phyloP scores from a whole-genome alignment of 2,329 filamentous ascomycete genomes.

The Colletotrichum coccodes region DNA sequence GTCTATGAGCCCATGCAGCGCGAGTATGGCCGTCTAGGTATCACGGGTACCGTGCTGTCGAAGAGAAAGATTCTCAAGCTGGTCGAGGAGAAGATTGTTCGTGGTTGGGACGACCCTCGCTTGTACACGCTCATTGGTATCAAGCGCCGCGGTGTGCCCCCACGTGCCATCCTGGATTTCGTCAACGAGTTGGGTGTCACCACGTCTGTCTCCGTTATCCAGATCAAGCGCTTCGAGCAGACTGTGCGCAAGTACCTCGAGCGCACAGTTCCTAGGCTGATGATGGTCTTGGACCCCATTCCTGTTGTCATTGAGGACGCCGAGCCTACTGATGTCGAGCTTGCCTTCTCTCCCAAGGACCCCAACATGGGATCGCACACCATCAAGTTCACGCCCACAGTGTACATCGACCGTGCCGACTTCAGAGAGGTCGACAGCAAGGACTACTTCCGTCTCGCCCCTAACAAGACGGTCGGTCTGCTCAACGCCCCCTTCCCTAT shows the following conservation, averaged over 20 bases:
- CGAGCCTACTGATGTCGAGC: constrained; percentile 68
- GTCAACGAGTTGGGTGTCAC: constrained; percentile 93
- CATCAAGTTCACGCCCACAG: constrained; percentile 75
- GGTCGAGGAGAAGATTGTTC: constrained; percentile 80
- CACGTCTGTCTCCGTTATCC: constrained; percentile 81
- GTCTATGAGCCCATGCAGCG: constrained; percentile 92
- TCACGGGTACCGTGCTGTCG: constrained; percentile 77
- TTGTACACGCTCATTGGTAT: constrained; percentile 89
- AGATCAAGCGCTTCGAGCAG: constrained; percentile 85
- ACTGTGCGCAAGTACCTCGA: constrained; percentile 88
- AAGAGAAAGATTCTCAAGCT: constrained; percentile 87
- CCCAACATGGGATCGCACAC: constrained; percentile 71
- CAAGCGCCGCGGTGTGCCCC: constrained; percentile 85
- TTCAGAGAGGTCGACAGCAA: constrained; percentile 80
- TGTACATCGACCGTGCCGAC: constrained; percentile 87
- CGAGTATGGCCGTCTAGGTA: constrained; percentile 74
- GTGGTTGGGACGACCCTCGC: constrained; percentile 91
- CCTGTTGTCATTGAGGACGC: constrained; percentile 84
- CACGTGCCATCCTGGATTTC: constrained; percentile 88
- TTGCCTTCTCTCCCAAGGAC: constrained; percentile 88
- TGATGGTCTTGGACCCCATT: constrained; percentile 89
- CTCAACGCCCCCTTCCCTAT: constrained; percentile 78
- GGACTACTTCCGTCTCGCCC: constrained; percentile 84
- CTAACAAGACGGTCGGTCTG: constrained; percentile 80
- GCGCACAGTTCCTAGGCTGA: constrained; percentile 85